Evolutionary conservation across 345 rosid genomes (phyloP).

Genomic region (Citrus maxima): DNA sequence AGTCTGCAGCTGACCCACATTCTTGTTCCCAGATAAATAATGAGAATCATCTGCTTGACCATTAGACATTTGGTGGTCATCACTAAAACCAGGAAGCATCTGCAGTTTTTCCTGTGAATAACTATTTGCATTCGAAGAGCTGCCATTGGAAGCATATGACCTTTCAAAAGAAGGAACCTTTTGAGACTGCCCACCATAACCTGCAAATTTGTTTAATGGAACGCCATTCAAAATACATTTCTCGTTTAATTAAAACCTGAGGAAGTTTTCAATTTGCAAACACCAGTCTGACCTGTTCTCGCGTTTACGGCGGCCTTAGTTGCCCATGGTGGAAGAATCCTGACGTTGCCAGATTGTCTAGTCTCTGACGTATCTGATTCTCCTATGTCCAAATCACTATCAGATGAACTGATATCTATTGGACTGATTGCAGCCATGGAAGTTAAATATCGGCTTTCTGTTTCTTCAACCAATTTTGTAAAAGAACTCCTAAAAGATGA

Average conservation of each 20-base stretch:
- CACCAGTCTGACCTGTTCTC: slow-evolving; percentile 26
- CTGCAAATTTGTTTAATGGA: slow-evolving; percentile 22
- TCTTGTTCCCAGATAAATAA: slow-evolving; percentile 33
- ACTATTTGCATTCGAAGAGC: slow-evolving; percentile 31
- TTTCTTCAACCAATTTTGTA: slow-evolving; percentile 16
- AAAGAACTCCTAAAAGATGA: slow-evolving; percentile 19
- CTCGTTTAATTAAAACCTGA: background rate
- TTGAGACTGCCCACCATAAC: slow-evolving; percentile 29
- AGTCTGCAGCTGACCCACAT: slow-evolving; percentile 27
- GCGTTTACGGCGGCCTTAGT: slow-evolving; percentile 16
- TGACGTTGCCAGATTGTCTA: slow-evolving; percentile 28
- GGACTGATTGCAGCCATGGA: slow-evolving; percentile 35
- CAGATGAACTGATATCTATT: slow-evolving; percentile 86
- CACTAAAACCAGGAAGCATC: slow-evolving; percentile 19
- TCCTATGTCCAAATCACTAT: slow-evolving; percentile 59
- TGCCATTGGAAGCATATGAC: slow-evolving; percentile 33
- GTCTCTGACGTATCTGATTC: slow-evolving; percentile 22
- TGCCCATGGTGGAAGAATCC: slow-evolving; percentile 49
- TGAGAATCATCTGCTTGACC: slow-evolving; percentile 32
- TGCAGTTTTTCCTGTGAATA: slow-evolving; percentile 20
- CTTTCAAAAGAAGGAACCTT: slow-evolving; percentile 26
- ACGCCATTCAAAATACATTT: slow-evolving; percentile 4
- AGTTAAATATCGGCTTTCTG: slow-evolving; percentile 8
- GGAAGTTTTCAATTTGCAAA: slow-evolving; percentile 14
- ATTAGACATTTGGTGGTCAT: slow-evolving; percentile 25